Evolutionary conservation across 129 eudicot genomes (phyloP).

Genomic region (Pulicaria dysenterica): DNA sequence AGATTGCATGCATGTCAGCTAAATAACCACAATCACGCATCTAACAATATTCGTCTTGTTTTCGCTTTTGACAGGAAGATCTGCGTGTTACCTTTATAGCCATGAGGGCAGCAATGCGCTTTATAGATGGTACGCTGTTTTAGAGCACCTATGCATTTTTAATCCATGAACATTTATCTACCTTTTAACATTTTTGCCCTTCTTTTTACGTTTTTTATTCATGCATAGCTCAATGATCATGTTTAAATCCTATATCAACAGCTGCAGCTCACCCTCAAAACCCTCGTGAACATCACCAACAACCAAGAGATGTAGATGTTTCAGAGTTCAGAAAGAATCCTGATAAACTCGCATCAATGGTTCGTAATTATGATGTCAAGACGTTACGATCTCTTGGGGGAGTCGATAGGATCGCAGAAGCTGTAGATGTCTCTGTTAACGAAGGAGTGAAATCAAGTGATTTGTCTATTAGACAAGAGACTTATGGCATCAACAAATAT

Average conservation of each 20-base stretch:
- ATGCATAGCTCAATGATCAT: neutral
- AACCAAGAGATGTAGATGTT: slow-evolving; percentile 20
- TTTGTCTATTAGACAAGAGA: slow-evolving; percentile 48
- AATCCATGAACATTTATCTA: neutral
- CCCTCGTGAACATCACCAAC: slow-evolving; percentile 16
- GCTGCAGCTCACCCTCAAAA: slow-evolving; percentile 35
- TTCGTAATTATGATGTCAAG: slow-evolving; percentile 55
- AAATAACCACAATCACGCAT: slow-evolving; percentile 2
- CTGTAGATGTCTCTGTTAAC: slow-evolving; percentile 48
- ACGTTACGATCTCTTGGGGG: slow-evolving; percentile 46
- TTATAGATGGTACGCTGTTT: slow-evolving; percentile 56
- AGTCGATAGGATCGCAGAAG: slow-evolving; percentile 62
- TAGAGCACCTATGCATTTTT: slow-evolving; percentile 18
- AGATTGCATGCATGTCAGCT: slow-evolving; percentile 1
- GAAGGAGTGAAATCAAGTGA: slow-evolving; percentile 57
- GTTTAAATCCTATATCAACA: slow-evolving; percentile 18
- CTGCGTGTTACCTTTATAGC: slow-evolving; percentile 61
- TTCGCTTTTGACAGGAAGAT: slow-evolving; percentile 52
- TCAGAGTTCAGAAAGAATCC: slow-evolving; percentile 61
- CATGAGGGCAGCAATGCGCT: slow-evolving; percentile 63
- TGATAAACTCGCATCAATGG: slow-evolving; percentile 67
- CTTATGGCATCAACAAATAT: slow-evolving; percentile 58
- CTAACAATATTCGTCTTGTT: slow-evolving; percentile 3
- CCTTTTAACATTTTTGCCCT: neutral
- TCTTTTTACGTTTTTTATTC: neutral